Base-by-base conservation (phyloP, 2,329 filamentous ascomycete species). In the Cordyceps farinosa region DNA sequence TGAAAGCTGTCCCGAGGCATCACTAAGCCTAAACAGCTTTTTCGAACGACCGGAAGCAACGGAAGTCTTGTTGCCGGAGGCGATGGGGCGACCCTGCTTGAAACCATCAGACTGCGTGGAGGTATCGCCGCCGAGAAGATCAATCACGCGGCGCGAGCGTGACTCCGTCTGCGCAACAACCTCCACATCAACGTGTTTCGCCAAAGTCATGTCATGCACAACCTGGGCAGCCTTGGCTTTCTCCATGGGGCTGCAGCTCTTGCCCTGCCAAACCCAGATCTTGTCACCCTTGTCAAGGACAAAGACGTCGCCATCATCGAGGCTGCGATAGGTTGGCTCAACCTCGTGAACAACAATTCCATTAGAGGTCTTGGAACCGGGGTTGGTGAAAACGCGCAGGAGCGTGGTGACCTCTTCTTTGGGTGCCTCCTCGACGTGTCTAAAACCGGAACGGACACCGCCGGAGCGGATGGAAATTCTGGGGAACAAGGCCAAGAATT, bases 241-340 rank as follows among this genome's bases (percentile, higher is more conserved):
- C 70, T 90, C 87, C 84, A 89, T 88, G 0, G 87, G 87, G 53
- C 83, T 86, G 70, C 85, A 87, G 48, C 79, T 80, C 68, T 79
- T 80, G 57, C 87, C 87, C 75, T 90, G 87, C 87, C 87, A 90
- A 4, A 89, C 84, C 80, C 84, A 89, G 67, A 90, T 87, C 76
- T 89, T 88, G 56, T 83, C 77, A 30, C 82, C 82, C 59, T 79
- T 79, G 67, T 90, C 87, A 50, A 89, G 73, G 15, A 90, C 77
- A 67, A 89, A 90, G 2, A 89, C 87, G 69, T 90, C 87, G 59
- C 77, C 77, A 64, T 89, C 86, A 67, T 89, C 86, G 38, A 90
- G 78, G 68, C 84, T 88, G 67, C 77, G 69, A 82, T 84, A 87
- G 0, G 76, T 80, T 3, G 87, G 85, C 66, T 84, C 80, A 1